Evolutionary conservation across 306 rosid genomes (phyloP).

Genomic region (Carpinus viminea): DNA sequence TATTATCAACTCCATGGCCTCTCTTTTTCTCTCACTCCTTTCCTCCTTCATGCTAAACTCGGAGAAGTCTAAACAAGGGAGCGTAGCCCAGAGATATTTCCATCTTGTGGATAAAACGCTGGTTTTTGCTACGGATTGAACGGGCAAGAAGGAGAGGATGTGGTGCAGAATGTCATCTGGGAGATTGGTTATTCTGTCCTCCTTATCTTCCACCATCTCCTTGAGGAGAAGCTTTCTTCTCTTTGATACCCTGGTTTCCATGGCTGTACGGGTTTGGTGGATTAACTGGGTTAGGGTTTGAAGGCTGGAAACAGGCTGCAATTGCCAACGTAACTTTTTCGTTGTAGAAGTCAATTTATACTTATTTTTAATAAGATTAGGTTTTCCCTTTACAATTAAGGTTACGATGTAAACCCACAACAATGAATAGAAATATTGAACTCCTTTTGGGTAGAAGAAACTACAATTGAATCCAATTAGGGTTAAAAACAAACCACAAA

Average conservation of each 20-base stretch:
- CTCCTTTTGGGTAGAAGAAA: too few species aligned
- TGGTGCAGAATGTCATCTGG: constrained; percentile 5
- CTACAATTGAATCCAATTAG: too few species aligned
- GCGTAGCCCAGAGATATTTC: neutral
- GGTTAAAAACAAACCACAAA: too few species aligned
- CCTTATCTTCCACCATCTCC: neutral
- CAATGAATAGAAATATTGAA: too few species aligned
- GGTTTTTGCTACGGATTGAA: neutral
- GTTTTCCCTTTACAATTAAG: too few species aligned
- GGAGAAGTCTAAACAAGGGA: neutral
- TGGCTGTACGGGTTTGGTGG: neutral
- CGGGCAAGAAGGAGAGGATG: constrained; percentile 12
- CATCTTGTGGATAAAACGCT: neutral
- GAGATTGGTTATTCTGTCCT: constrained; percentile 4
- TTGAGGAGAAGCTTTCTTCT: neutral
- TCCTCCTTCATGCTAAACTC: neutral
- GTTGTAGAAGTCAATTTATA: too few species aligned
- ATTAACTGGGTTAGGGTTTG: too few species aligned
- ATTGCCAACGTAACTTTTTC: too few species aligned
- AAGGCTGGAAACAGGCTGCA: neutral
- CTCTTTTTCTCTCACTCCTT: neutral
- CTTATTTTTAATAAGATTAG: too few species aligned
- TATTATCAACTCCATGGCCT: neutral
- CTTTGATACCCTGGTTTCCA: neutral
- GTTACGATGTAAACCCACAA: too few species aligned